Percentiles rank a stretch among this genome's conserved stretches.
These are phyloP conservation scores for Suhomyces panamericanus DNA, from an alignment of 1,139 yeast species.

Conservation along the genomic window DNA sequence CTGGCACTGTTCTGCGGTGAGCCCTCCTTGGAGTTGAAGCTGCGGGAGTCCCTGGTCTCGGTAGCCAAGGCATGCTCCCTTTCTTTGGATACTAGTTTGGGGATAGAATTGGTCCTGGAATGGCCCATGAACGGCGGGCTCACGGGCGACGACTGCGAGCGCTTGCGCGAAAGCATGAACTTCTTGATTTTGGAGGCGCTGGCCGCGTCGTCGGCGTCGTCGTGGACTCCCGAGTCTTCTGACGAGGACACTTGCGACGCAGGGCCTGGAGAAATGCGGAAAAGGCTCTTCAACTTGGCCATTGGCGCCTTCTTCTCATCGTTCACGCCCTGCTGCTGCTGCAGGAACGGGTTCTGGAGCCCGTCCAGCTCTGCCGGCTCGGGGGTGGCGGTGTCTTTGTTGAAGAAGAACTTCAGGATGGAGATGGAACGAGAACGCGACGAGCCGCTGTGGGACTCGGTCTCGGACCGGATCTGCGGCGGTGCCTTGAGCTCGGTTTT, in stretches of 20 bases:
- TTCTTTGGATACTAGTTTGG: not conserved
- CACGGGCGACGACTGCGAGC: conserved; percentile 28
- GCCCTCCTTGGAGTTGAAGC: not conserved
- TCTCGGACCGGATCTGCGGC: conserved; percentile 12
- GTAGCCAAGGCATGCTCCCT: not conserved
- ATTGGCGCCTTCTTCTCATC: conserved; percentile 17
- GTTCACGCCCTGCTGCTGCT: conserved; percentile 6
- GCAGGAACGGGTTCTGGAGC: conserved; percentile 6
- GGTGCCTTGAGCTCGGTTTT: conserved; percentile 12
- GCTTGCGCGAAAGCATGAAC: conserved; percentile 24
- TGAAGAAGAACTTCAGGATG: conserved; percentile 20
- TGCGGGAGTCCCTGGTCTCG: not conserved
- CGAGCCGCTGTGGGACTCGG: conserved; percentile 8
- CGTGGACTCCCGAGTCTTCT: not conserved
- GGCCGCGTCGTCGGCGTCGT: not conserved
- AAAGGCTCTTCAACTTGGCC: conserved; percentile 17
- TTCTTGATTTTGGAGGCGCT: conserved; percentile 7
- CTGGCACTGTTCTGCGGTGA: not conserved
- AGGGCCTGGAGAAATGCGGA: conserved; percentile 14
- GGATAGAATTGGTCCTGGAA: conserved; percentile 5
- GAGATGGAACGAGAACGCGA: conserved; percentile 22
- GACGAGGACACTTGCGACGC: not conserved
- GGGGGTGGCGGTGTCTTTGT: conserved; percentile 15
- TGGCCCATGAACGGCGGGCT: conserved; percentile 13
- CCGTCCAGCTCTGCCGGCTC: conserved; percentile 1